A percentile compares a stretch with the other conserved stretches of the same genome.
These are phyloP conservation scores for Chrysochromulina parva DNA, from an alignment of 78 protist genomes.

Conservation along the genomic window DNA sequence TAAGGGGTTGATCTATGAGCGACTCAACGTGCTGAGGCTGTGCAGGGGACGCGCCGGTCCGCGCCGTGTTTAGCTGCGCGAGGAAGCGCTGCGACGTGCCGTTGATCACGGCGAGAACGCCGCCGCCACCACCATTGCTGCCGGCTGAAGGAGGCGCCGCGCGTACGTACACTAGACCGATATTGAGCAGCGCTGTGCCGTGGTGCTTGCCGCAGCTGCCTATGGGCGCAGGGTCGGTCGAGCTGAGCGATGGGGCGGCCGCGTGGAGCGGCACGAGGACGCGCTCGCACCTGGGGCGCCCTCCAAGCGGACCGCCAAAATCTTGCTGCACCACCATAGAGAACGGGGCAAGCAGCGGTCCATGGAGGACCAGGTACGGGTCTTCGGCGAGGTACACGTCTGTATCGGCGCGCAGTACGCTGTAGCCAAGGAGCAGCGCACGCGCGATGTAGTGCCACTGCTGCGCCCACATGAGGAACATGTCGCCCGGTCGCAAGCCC, in stretches of 20 bases:
- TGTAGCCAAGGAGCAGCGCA: not conserved
- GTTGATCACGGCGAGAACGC: not conserved
- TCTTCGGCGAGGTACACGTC: constrained; percentile 6
- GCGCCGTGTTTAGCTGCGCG: not conserved
- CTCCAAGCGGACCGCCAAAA: not conserved
- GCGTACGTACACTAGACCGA: not conserved
- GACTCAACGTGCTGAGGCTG: not conserved
- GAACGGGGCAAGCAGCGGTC: not conserved
- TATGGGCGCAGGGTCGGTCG: not conserved
- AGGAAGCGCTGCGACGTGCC: not conserved
- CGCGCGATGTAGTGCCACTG: not conserved
- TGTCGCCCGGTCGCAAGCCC: not conserved
- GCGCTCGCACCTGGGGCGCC: not conserved
- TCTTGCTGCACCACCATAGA: constrained; percentile 11
- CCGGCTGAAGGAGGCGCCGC: not conserved
- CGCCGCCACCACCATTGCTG: not conserved
- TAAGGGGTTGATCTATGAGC: constrained; percentile 15
- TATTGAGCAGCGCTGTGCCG: not conserved
- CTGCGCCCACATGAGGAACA: constrained; percentile 20
- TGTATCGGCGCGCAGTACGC: not conserved
- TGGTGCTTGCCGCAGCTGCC: not conserved
- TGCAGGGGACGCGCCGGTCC: not conserved
- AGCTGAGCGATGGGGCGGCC: not conserved
- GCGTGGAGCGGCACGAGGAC: no score
- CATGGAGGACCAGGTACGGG: not conserved